Base-by-base conservation (phyloP, 2,329 filamentous ascomycete genomes). In the Tolypocladium tropicale region DNA sequence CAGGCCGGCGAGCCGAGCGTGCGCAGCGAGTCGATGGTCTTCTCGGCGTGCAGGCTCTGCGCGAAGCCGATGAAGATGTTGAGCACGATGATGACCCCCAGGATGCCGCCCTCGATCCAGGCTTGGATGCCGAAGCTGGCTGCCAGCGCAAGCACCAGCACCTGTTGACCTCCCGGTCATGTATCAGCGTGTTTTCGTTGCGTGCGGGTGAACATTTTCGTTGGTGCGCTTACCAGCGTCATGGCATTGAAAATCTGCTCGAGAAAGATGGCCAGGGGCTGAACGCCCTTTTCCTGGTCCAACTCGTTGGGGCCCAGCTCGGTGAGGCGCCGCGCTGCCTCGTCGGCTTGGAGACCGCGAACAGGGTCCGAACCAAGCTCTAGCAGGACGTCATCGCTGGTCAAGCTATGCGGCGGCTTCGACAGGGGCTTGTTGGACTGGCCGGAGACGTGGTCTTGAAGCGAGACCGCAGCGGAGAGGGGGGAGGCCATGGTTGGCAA, bases 181-280 rank as follows among this genome's bases (percentile, higher is more conserved):
- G 23, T 16, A 18, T 48, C 25, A 48, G 21, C 18, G 28, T 39
- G 58, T 50, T 41, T n/a, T 6, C 4, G 34, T 50, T 25, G 34
- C n/a, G n/a, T n/a, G 4, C 2, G 1, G 41, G 21, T 16, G 2
- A 7, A 28, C 4, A 18, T 3, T 25, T 2, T 6, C 6, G 10
- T 12, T 28, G 23, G 9, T 14, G 25, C 23, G 61, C 67, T 64
- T 64, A 85, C 85, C 68, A 88, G 68, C 60, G 82, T 87, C 80
- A 88, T 82, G 14, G 84, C 84, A 68, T 88, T 88, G 57, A 83
- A 83, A 55, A 88, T 74, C 65, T 88, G 85, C 34, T 79, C 76
- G 53, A 87, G 72, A 23, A 89, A 70, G 58, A 88, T 88, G 64
- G 85, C 85, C 55, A 78, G 61, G 32, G 81, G 77, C 55, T 80